A percentile compares a stretch with the other conserved stretches of the same genome.
These are phyloP conservation scores for Domatiomyces globalis DNA, from an alignment of 2,329 filamentous ascomycete species.

Conservation along the genomic window DNA sequence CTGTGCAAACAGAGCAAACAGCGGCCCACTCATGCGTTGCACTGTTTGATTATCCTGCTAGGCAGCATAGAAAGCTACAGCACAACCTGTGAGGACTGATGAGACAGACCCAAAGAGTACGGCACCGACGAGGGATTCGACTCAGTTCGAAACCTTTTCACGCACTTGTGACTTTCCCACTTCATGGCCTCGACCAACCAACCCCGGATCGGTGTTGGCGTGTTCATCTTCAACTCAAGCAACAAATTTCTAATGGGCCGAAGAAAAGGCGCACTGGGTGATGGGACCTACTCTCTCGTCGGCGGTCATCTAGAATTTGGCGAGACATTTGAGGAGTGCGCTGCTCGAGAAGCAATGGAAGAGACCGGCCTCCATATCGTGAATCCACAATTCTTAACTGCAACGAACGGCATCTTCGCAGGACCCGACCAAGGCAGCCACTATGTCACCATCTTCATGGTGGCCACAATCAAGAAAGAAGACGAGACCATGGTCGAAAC, in stretches of 20 bases:
- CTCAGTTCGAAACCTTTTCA: no score
- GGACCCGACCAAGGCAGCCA: constrained; percentile 40
- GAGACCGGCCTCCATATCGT: constrained; percentile 52
- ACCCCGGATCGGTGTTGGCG: constrained; percentile 35
- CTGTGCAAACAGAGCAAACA: neutral
- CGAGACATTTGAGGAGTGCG: constrained; percentile 49
- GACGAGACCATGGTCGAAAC: constrained; percentile 34
- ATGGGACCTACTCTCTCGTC: constrained; percentile 52
- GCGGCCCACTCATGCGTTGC: no score
- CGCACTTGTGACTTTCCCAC: neutral
- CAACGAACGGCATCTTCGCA: constrained; percentile 53
- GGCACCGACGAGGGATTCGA: no score
- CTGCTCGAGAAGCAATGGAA: constrained; percentile 52
- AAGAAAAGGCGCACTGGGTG: constrained; percentile 34
- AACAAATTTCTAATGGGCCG: constrained; percentile 35
- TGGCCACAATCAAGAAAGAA: constrained; percentile 36
- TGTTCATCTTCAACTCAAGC: constrained; percentile 29
- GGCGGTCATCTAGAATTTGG: constrained; percentile 62
- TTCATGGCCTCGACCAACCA: neutral
- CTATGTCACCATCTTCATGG: constrained; percentile 60
- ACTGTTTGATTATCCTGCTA: no score
- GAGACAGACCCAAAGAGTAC: no score
- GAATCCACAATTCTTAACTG: constrained; percentile 40
- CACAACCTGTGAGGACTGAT: no score
- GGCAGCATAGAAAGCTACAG: no score